Evolutionary conservation across 1,139 yeast genomes (phyloP), one percentile per base, ranked within the genome.

Genomic region (Hemisphaericaspora xylanilytica): DNA sequence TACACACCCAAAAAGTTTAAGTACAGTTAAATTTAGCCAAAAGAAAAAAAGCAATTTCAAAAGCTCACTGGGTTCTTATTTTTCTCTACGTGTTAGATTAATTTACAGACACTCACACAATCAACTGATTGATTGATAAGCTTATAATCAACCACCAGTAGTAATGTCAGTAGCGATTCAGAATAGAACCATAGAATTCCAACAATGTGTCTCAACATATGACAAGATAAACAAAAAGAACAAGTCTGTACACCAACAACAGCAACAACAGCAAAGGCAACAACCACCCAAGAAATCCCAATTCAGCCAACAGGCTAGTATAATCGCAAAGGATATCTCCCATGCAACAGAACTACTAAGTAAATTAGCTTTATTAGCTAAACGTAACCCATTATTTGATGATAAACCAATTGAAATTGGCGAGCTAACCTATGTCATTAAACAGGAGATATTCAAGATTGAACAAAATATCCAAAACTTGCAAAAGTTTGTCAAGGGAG

Each of bases 351-450:
- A 81, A 42, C 70, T 89, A 53, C 71, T 94, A 43, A 80, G 85
- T 35, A 83, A 89, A 51, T 70, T 92, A 37, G 96, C 98, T 1
- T 53, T 78, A 33, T 63, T 92, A 47, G 97, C 98, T 8, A 87
- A 85, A 59, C 71, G 90, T 51, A 90, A 89, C 59, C 95, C 97
- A n/a, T 65, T 92, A 55, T 87, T 92, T 53, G 96, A 90, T 57
- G 98, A 94, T 61, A 82, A 85, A 50, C 97, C 98, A 1, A 82
- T 86, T 22, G 98, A 92, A 58, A 87, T 94, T 45, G 87, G 92
- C 14, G 97, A 92, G 59, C 70, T 94, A 49, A 89, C 98, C 1
- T 87, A 85, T 56, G 85, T 92, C 35, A 89, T 92, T 55, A 94
- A 92, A 56, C 96, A 92, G 59, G 95, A 89, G 58, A 87, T 94